Evolutionary conservation across 305 asterid species (phyloP).

Genomic region (Petunia hybrid): DNA sequence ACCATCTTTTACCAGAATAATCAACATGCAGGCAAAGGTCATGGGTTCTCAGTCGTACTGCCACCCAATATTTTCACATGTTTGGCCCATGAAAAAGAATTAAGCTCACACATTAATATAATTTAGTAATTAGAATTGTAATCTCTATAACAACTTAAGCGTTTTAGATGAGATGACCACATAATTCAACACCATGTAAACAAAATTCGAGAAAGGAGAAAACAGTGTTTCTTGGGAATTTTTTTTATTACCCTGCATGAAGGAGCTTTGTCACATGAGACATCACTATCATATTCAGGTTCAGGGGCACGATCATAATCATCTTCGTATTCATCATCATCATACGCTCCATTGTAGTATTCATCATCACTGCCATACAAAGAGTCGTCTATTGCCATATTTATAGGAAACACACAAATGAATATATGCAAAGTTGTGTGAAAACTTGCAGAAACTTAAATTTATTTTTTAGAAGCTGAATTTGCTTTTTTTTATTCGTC

Average conservation of each 20-base stretch:
- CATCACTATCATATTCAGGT: slow-evolving; percentile 26
- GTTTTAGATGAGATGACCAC: too few relatives aligned
- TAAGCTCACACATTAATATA: background rate
- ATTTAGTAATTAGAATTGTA: background rate
- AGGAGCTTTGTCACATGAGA: slow-evolving; percentile 25
- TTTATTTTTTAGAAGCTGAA: background rate
- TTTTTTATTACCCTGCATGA: slow-evolving; percentile 45
- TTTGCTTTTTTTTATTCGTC: background rate
- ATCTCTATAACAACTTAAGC: background rate
- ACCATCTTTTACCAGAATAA: background rate
- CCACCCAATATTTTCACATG: too few relatives aligned
- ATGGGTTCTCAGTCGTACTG: too few relatives aligned
- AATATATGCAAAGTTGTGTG: background rate
- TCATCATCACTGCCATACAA: slow-evolving; percentile 49
- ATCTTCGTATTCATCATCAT: slow-evolving; percentile 31
- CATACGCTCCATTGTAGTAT: slow-evolving; percentile 34
- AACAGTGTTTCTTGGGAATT: background rate
- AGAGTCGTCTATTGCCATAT: slow-evolving; percentile 38
- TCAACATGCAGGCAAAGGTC: too few relatives aligned
- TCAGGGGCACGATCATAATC: slow-evolving; percentile 32
- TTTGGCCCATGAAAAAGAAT: background rate
- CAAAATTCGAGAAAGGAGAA: background rate
- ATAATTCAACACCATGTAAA: background rate
- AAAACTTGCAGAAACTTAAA: background rate
- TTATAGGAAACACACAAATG: background rate